Base-by-base conservation (phyloP, 805 yeast genomes). In the Zygotorulaspora danielsina region DNA sequence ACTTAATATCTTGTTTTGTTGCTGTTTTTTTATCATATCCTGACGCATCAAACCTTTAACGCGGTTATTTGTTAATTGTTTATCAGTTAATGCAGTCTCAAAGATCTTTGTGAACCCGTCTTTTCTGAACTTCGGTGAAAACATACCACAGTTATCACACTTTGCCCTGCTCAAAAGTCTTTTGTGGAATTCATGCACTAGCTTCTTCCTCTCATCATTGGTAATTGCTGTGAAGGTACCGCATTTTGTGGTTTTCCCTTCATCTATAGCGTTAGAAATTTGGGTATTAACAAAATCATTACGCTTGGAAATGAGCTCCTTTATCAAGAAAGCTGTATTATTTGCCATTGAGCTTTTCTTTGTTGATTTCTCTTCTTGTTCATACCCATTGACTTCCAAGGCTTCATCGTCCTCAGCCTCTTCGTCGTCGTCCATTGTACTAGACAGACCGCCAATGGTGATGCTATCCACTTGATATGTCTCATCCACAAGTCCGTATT, bases 131-230 rank as follows among this genome's bases (percentile, higher is more conserved):
- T 82, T 72, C 39, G 99, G 97, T 32, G 96, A 87, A 63, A 72
- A 85, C 95, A 89, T 85, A 31, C 88, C 86, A 75, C 99, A 93
- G 65, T 89, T 88, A 55, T 86, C 95, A 75, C 99, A 93, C 64
- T 81, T 84, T 40, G 88, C 81, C 64, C 96, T 78, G 34, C 83
- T 64, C 47, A 85, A 66, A 35, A 89, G 64, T 53, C 76, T 76
- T 53, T 76, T 77, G 70, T 88, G 85, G 54, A 89, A 82, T 24
- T 81, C 87, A 42, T 79, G 81, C 48, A 87, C 71, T 40, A 78
- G 64, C 8, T 59, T 61, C 61, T 90, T 88, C 66, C 99, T 79
- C 65, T 86, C 96, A 54, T 88, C 96, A 19, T 76, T 76, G 25
- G 89, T 84, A 15, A 90, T 75, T 6, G 96, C 90, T 17, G 97